Base-by-base conservation (phyloP, 257 asterid species). In the Lithospermum erythrorhizon region DNA sequence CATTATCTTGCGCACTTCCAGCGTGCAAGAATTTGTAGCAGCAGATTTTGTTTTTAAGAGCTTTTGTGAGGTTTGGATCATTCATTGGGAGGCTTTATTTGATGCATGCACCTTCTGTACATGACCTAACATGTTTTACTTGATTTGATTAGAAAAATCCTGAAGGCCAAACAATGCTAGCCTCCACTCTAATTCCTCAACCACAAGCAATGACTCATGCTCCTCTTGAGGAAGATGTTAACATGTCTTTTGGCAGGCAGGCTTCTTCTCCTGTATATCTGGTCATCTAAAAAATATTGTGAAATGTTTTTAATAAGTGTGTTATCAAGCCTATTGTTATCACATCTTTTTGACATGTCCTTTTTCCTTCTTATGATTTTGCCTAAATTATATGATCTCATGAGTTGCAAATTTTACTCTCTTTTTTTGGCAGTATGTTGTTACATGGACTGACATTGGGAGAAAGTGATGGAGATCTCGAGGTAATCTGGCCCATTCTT, bases 171-270 rank as follows among this genome's bases (percentile, higher is more conserved):
- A 74, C 80, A 61, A 83, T 91, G 95, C 71, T 91, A 69, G 94
- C 89, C 61, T 88, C 96, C 61, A 91, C 96, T 62, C 76, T 88
- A 71, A 82, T 74, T 74, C 93, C 91, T 55, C 95, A 86, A 73
- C 96, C 96, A 21, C 82, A 72, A 13, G 63, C 83, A 70, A 77
- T 79, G 70, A 57, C 78, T 55, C 77, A 81, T 76, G 86, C 95
- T 24, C 86, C 93, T 21, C 55, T 67, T 67, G 98, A 86, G 75
- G 96, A 86, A 58, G 98, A 91, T 77, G 82, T 84, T 62, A 79
- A 88, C 75, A 86, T 86, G 95, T 82, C 98, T 76, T 91, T 91
- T 77, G 96, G 98, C 80, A 86, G 98, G 96, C 83, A 68, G 32
- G 57, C 37, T 6, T 57, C 49, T 21, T 55, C 25, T 63, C 59